Conservation (phyloP, 495 filamentous ascomycete genomes). For the Aspergillus wentii region DNA sequence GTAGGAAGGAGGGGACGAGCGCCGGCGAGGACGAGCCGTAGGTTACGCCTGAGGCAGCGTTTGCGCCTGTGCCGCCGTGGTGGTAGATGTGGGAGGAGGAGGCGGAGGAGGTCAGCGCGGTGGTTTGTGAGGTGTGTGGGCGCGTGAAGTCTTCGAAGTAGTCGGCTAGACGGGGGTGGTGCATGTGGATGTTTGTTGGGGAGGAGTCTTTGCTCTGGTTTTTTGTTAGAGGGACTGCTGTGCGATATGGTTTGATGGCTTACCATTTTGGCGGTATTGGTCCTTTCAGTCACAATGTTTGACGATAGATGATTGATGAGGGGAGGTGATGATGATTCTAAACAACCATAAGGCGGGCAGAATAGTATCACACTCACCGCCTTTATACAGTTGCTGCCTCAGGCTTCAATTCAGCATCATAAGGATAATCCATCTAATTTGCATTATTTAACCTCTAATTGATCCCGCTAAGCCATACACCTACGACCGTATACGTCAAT, state of each 20-base stretch:
- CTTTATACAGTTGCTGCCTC: too few relatives aligned
- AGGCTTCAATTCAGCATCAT: too few relatives aligned
- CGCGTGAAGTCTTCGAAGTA: conserved; percentile 80
- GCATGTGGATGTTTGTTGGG: conserved; percentile 86
- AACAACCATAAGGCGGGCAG: too few relatives aligned
- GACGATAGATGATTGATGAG: neutral
- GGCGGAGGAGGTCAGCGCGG: conserved; percentile 10
- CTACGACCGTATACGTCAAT: too few relatives aligned
- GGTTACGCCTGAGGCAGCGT: conserved; percentile 18
- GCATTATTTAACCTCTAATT: too few relatives aligned
- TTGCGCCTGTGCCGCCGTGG: conserved; percentile 15
- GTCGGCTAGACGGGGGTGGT: conserved; percentile 73
- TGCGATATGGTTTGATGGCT: neutral
- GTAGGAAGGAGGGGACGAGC: conserved; percentile 41
- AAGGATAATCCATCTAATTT: too few relatives aligned
- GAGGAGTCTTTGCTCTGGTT: conserved; percentile 84
- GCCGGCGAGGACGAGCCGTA: conserved; percentile 32
- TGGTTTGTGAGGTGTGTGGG: conserved; percentile 28
- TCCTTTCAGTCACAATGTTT: too few relatives aligned
- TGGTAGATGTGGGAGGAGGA: conserved; percentile 9
- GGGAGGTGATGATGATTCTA: too few relatives aligned
- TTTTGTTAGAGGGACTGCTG: conserved; percentile 9
- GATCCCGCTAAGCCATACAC: too few relatives aligned
- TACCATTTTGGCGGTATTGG: conserved; percentile 22
- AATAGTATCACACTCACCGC: too few relatives aligned